Evolutionary conservation across 495 filamentous ascomycete species (phyloP), one percentile per base, ranked within the genome.

Genomic region (Lichenothelia convexa): DNA sequence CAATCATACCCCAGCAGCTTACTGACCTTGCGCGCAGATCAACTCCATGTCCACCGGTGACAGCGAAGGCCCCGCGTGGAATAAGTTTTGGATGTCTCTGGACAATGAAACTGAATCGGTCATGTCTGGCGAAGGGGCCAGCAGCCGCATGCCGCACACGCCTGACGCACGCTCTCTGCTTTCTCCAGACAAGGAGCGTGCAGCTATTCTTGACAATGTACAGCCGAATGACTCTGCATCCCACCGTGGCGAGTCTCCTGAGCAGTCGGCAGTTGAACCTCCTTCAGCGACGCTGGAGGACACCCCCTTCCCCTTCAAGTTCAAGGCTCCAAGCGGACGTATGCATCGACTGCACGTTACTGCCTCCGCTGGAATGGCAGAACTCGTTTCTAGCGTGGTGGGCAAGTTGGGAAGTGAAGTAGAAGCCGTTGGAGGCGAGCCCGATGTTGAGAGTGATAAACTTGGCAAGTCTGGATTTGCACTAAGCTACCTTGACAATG

Each of bases 81-180:
- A 94, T 62, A 95, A 94, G 60, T 97, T 97, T 63, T 97, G 89
- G 89, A 63, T 95, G 36, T 94, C 89, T 3, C 71, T 97, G 45
- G 86, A 94, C 57, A 85, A 92, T 48, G 89, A 94, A 50, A 89
- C 87, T 3, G 89, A 95, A 56, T 97, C 89, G 1, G 78, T 92
- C 65, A 73, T 95, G 43, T 99, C 89, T 38, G 89, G 91, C 31
- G 64, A 67, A 35, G 81, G 84, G 39, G 79, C 80, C 36, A 71
- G 80, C 34, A 74, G 67, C 45, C 74, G 76, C 36, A 62, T 65
- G 41, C 54, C 68, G 32, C 55, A 73, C 48, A 64, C 76, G 45
- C 50, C 77, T 47, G 60, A 64, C 67, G 67, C 51, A 74, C 78
- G 46, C 45, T 84, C 77, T 34, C 55, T 80, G 18, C 71, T 91